Conservation (phyloP, 2,329 filamentous ascomycete genomes). For the Diplocarpon mali region DNA sequence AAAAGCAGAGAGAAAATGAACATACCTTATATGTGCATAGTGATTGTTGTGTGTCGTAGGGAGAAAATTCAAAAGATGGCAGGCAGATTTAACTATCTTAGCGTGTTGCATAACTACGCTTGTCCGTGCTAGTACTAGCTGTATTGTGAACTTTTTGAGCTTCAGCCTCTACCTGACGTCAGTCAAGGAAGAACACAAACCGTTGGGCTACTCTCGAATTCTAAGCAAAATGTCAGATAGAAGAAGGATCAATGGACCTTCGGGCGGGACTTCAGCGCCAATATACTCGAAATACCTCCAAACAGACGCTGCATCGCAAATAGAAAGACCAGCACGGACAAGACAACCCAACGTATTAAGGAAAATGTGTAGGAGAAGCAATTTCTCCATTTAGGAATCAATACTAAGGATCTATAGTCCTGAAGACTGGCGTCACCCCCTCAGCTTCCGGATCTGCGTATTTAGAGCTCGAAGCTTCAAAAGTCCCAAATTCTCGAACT, state of each 20-base stretch:
- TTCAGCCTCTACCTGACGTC: background rate
- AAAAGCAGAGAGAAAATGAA: background rate
- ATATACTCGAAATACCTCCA: slow-evolving; percentile 47
- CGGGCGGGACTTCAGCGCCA: slow-evolving; percentile 64
- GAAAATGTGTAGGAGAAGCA: slow-evolving; percentile 63
- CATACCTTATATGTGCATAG: slow-evolving; percentile 5
- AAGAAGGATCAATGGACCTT: slow-evolving; percentile 80
- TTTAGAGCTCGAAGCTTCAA: slow-evolving; percentile 48
- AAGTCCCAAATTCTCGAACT: slow-evolving; percentile 36
- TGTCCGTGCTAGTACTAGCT: slow-evolving; percentile 3
- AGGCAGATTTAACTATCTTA: too few species aligned
- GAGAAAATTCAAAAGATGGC: too few species aligned
- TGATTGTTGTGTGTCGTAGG: too few species aligned
- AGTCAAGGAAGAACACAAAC: background rate
- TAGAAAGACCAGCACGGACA: slow-evolving; percentile 40
- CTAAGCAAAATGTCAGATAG: slow-evolving; percentile 59
- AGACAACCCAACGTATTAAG: slow-evolving; percentile 62
- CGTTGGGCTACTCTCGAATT: background rate
- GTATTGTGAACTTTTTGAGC: background rate
- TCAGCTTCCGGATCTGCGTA: slow-evolving; percentile 92
- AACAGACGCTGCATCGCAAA: slow-evolving; percentile 34
- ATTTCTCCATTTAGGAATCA: background rate
- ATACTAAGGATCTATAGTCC: slow-evolving; percentile 40
- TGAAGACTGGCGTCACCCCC: slow-evolving; percentile 85
- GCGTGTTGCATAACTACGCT: slow-evolving; percentile 1